A percentile compares a stretch with the other conserved stretches of the same genome.
Conservation (phyloP, 108 stramenopile genomes). For the Bacterosira constricta region DNA sequence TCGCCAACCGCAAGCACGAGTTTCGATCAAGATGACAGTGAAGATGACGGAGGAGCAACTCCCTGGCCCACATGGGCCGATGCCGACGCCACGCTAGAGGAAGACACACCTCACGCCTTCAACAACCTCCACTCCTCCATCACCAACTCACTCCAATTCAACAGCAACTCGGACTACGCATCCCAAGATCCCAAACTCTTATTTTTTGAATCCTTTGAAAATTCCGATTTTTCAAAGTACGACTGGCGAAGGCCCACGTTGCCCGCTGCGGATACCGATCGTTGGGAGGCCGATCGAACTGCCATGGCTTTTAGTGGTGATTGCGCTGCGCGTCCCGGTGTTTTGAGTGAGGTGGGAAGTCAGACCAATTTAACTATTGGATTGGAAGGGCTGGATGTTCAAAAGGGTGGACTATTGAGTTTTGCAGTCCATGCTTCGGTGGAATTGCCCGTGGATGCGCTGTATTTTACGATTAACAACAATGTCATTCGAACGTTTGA, state of each 20-base stretch:
- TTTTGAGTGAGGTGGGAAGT: conserved; percentile 3
- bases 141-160: not conserved
- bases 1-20: not conserved
- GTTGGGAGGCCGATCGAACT: conserved; percentile 45
- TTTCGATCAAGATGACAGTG: not conserved
- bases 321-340: conserved; percentile 35
- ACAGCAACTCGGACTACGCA: not conserved
- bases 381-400: conserved; percentile 8
- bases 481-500: conserved; percentile 30
- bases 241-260: conserved; percentile 16
- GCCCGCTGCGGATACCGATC: not conserved
- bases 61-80: conserved; percentile 9
- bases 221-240: conserved; percentile 20
- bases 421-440: conserved; percentile 42
- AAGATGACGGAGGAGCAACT: not conserved
- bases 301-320: conserved; percentile 22
- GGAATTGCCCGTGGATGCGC: conserved; percentile 24
- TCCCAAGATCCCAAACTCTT: conserved; percentile 2
- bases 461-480: conserved; percentile 32
- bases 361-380: conserved; percentile 31
- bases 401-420: conserved; percentile 27
- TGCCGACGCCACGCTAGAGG: not conserved
- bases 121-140: not conserved
- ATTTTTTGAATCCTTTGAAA: conserved; percentile 46
- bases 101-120: no score